Base-by-base conservation (phyloP, 192 early-diverging fungal genomes). In the Coemansia sp. region DNA sequence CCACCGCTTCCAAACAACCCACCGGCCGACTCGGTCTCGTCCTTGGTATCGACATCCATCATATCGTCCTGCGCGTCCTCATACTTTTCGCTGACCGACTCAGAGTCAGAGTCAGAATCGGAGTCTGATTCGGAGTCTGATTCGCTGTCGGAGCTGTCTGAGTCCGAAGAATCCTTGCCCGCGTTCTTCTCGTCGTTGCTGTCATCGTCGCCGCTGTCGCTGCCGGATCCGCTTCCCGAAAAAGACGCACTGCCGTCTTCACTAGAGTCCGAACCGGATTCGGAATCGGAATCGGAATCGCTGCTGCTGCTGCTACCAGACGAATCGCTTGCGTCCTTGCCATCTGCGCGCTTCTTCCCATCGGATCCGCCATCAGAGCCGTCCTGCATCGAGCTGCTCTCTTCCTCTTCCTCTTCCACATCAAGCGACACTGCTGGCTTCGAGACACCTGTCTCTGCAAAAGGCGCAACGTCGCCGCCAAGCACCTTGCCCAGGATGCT, bases 11-110 rank as follows among this genome's bases (percentile, higher is more conserved):
- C 62, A 69, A 69, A 69, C 50, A 69, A 49, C 8, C 67, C 39
- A 22, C 29, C 28, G 4, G 48, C 13, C 18, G 57, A 34, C 50
- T 39, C 32, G 20, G 34, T 10, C 11, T 23, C 16, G 2, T 39
- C 35, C 6, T 46, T 14, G 6, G 42, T 47, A 35, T 78, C 75
- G 28, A 78, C 61, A 4, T 78, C 75, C 75, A 78, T 78, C 13
- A 62, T 64, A 22, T 49, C 19, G 23, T 6, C 13, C 10, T 55
- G 18, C 5, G 45, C 45, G 16, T 52, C 47, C 16, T 58, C 46
- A 0, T 30, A 47, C 19, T 54, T 42, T 36, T 65, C 60, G 52
- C 30, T 22, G 8, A 65, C 60, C 0, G 46, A 51, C 24, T 67
- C 68, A 24, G 59, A 59, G 18, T 62, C 55, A 5, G 30, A 18